phyloP scores from a whole-genome alignment of 192 early-diverging fungal genomes.

The Coemansia sp. region DNA sequence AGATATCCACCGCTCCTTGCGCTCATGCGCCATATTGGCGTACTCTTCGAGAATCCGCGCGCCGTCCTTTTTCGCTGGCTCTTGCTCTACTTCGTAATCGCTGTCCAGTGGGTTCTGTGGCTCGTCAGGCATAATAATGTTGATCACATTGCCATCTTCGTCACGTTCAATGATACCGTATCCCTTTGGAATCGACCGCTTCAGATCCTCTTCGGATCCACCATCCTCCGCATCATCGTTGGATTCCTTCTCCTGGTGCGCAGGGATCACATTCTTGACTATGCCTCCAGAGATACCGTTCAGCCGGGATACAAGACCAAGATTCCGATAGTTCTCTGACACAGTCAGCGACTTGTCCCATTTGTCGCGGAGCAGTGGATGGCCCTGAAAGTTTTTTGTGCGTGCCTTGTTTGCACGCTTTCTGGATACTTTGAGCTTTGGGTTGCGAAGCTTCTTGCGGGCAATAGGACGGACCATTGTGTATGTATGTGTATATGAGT shows the following conservation, averaged over 20 bases:
- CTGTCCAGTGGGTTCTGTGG: constrained; percentile 48
- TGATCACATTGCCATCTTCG: constrained; percentile 70
- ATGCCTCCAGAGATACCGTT: constrained; percentile 66
- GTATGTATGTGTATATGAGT: constrained; percentile 1
- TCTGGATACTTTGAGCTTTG: constrained; percentile 62
- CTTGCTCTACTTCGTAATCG: constrained; percentile 49
- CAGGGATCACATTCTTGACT: constrained; percentile 23
- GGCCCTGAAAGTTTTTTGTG: constrained; percentile 60
- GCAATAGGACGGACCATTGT: constrained; percentile 66
- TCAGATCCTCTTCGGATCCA: constrained; percentile 56
- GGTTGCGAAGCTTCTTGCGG: constrained; percentile 65
- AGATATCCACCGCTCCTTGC: constrained; percentile 55
- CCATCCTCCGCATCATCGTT: constrained; percentile 29
- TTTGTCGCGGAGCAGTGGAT: constrained; percentile 62
- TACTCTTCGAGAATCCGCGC: constrained; percentile 59
- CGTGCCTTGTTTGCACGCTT: constrained; percentile 63
- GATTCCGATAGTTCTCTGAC: constrained; percentile 70
- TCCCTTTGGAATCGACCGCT: constrained; percentile 58
- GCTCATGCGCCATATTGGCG: constrained; percentile 41
- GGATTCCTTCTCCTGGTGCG: constrained; percentile 8
- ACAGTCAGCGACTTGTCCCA: constrained; percentile 71
- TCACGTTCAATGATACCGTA: constrained; percentile 84
- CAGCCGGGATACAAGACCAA: constrained; percentile 66
- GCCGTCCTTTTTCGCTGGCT: constrained; percentile 59
- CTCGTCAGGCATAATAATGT: constrained; percentile 65